phyloP scores from a whole-genome alignment of 148 eudicot species.

The Polygonum maritimum region DNA sequence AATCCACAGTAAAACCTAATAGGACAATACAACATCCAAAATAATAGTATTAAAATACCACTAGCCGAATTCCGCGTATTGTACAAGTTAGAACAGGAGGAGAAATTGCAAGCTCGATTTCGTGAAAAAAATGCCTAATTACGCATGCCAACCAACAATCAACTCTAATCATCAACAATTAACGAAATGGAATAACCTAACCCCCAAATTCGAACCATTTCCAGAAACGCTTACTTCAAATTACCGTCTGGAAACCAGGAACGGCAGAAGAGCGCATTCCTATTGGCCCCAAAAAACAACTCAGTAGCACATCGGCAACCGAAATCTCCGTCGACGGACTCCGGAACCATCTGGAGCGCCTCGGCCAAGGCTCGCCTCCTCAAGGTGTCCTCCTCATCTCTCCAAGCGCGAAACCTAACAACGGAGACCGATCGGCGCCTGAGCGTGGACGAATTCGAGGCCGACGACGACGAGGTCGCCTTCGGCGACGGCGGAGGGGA shows the following conservation, averaged over 20 bases:
- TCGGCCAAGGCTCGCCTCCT: constrained; percentile 75
- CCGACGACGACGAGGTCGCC: constrained; percentile 15
- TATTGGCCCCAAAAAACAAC: constrained; percentile 35
- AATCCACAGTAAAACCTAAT: background rate
- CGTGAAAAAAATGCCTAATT: background rate
- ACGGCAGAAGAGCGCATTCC: constrained; percentile 58
- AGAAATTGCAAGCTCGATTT: background rate
- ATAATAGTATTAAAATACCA: background rate
- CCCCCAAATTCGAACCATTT: background rate
- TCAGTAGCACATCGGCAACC: constrained; percentile 20
- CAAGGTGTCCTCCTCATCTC: constrained; percentile 69
- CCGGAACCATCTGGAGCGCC: constrained; percentile 33
- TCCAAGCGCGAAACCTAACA: constrained; percentile 21
- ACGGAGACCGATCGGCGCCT: constrained; percentile 16
- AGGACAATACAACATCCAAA: background rate
- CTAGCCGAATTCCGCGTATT: background rate
- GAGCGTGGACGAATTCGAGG: constrained; percentile 8
- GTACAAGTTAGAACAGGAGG: background rate
- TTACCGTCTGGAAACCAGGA: constrained; percentile 55
- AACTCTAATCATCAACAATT: background rate
- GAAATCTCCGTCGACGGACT: constrained; percentile 13
- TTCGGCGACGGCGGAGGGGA: constrained; percentile 19
- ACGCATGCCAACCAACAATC: background rate
- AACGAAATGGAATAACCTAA: background rate
- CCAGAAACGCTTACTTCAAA: constrained; percentile 25